A percentile compares a stretch with the other conserved stretches of the same genome.
Evolutionary conservation across 2,329 filamentous ascomycete species (phyloP).

Genomic region (Venturia oleaginea): DNA sequence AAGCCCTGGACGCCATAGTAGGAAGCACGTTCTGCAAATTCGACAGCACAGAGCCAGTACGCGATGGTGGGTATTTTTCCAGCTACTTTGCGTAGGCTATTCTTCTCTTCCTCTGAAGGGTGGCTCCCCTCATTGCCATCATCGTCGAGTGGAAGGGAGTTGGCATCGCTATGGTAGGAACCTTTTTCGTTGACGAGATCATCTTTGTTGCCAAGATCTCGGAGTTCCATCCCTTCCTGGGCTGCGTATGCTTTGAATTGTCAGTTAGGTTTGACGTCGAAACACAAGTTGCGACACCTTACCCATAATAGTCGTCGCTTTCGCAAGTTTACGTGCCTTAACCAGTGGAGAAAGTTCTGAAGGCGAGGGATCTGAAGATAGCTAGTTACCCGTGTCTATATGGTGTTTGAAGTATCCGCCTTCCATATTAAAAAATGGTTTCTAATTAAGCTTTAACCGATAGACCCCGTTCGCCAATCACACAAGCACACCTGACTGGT

Average conservation of each 20-base stretch:
- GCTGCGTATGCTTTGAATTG: neutral
- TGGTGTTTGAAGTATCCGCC: slow-evolving; percentile 1
- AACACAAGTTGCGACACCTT: too few relatives aligned
- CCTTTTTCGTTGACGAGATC: neutral
- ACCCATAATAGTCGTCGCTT: neutral
- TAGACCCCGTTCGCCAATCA: neutral
- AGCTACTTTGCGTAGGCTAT: slow-evolving; percentile 39
- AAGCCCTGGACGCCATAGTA: slow-evolving; percentile 44
- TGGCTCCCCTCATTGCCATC: slow-evolving; percentile 16
- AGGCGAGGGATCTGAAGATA: too few relatives aligned
- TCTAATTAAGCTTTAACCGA: slow-evolving; percentile 2
- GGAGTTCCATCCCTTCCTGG: neutral
- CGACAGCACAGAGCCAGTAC: slow-evolving; percentile 49
- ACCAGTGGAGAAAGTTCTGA: neutral
- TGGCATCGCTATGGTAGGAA: neutral
- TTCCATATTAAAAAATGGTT: neutral
- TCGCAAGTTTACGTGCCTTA: neutral
- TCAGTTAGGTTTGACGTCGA: neutral
- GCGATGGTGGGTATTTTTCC: slow-evolving; percentile 42
- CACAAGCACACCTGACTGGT: neutral
- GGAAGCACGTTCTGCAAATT: slow-evolving; percentile 52
- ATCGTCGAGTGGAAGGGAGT: slow-evolving; percentile 4
- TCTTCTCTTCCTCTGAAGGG: slow-evolving; percentile 40
- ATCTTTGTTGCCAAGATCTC: neutral
- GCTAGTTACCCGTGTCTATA: neutral